phyloP scores from a whole-genome alignment of 78 protist species.

The Dictyostelium purpureum region DNA sequence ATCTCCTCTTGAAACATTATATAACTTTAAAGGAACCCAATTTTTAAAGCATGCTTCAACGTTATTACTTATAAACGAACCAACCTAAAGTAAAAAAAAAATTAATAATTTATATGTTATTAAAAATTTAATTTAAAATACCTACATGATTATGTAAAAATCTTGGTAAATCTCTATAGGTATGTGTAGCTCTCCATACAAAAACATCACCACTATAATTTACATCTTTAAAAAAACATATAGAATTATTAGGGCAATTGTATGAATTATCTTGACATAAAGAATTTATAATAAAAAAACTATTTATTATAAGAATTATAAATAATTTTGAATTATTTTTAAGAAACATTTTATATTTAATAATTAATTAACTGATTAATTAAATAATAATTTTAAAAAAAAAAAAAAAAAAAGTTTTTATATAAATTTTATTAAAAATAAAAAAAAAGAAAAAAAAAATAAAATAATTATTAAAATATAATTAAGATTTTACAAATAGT shows the following conservation, averaged over 20 bases:
- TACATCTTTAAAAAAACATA: not conserved
- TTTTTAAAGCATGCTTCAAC: not conserved
- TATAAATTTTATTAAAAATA: too few species aligned
- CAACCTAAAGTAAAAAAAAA: not conserved
- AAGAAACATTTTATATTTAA: not conserved
- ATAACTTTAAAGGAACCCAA: not conserved
- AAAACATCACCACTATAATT: not conserved
- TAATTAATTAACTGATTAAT: not conserved
- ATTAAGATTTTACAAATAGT: not conserved
- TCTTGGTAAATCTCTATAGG: conserved; percentile 16
- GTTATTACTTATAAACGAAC: not conserved
- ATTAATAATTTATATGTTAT: not conserved
- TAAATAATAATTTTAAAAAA: not conserved
- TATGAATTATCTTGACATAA: not conserved
- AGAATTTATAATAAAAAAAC: too few species aligned
- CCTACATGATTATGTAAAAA: not conserved
- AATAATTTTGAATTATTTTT: not conserved
- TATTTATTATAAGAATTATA: not conserved
- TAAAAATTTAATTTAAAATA: not conserved
- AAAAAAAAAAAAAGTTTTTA: not conserved
- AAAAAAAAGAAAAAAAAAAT: not conserved
- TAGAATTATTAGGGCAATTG: not conserved
- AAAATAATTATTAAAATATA: not conserved
- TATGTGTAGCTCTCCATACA: not conserved
- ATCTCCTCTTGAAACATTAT: not conserved